Conservation (phyloP, 2,329 filamentous ascomycete genomes). For the Calonectria crousiana region DNA sequence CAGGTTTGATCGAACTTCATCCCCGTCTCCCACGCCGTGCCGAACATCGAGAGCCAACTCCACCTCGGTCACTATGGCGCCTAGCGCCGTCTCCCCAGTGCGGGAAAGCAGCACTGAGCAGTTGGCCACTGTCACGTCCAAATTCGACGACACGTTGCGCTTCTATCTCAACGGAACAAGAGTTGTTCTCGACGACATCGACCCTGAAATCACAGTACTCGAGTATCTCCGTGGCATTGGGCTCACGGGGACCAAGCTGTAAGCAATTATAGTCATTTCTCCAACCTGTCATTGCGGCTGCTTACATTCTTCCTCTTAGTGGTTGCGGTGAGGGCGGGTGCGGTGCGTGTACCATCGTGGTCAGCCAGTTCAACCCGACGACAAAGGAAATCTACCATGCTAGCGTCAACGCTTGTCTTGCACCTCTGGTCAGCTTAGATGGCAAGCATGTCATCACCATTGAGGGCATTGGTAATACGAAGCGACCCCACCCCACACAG, state of each 20-base stretch:
- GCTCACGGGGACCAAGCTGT: constrained; percentile 93
- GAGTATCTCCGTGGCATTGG: constrained; percentile 95
- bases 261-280: constrained; percentile 25
- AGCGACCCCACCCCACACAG: constrained; percentile 88
- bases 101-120: constrained; percentile 50
- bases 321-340: constrained; percentile 97
- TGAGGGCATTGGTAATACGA: constrained; percentile 91
- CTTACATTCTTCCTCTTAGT: constrained; percentile 48
- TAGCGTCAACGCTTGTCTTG: constrained; percentile 94
- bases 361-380: constrained; percentile 93
- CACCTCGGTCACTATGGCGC: constrained; percentile 60
- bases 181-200: constrained; percentile 85
- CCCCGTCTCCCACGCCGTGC: background rate
- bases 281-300: background rate
- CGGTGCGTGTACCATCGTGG: constrained; percentile 94
- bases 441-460: constrained; percentile 99
- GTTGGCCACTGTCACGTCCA: constrained; percentile 70
- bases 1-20: background rate
- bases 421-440: constrained; percentile 91
- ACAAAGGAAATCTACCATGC: constrained; percentile 96
- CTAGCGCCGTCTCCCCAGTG: constrained; percentile 65
- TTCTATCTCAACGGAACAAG: constrained; percentile 97
- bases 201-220: constrained; percentile 91
- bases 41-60: background rate
- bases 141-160: constrained; percentile 87